phyloP scores from a whole-genome alignment of 1,284 basidiomycete genomes.

The Moesziomyces globuligerus region DNA sequence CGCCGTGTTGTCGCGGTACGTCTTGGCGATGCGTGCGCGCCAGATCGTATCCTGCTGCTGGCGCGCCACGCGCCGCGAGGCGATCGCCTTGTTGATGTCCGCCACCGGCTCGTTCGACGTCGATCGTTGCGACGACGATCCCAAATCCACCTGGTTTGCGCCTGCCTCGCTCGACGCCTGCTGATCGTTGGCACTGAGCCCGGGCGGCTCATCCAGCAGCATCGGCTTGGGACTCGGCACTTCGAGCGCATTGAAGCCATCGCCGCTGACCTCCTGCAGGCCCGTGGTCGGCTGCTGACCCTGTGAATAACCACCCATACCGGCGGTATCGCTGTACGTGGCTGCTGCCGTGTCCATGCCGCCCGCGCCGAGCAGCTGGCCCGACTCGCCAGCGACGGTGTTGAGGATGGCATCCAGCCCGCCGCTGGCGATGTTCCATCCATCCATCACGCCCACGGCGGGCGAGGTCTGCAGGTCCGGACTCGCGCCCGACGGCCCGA shows the following conservation, averaged over 20 bases:
- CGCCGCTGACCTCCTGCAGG: conserved; percentile 20
- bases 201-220: conserved; percentile 23
- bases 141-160: conserved; percentile 28
- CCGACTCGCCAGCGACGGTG: conserved; percentile 11
- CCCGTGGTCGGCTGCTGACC: conserved; percentile 10
- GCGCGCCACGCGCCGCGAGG: conserved; percentile 35
- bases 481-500: conserved; percentile 47
- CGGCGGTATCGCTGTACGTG: conserved; percentile 38
- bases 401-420: conserved; percentile 32
- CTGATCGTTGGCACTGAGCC: conserved; percentile 8
- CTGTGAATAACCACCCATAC: conserved; percentile 19
- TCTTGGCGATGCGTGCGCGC: conserved; percentile 61
- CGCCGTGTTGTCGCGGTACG: conserved; percentile 56
- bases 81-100: conserved; percentile 48
- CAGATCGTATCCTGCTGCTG: conserved; percentile 55
- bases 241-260: conserved; percentile 50
- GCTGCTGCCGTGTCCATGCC: conserved; percentile 38
- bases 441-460: conserved; percentile 54
- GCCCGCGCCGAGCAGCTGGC: conserved; percentile 21
- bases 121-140: conserved; percentile 37
- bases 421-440: conserved; percentile 43
- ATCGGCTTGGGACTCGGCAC: conserved; percentile 46
- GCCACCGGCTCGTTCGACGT: conserved; percentile 43
- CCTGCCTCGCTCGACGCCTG: conserved; percentile 8
- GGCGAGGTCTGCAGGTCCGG: conserved; percentile 52